Evolutionary conservation across 306 rosid genomes (phyloP).

Genomic region (Prunus campanulata): DNA sequence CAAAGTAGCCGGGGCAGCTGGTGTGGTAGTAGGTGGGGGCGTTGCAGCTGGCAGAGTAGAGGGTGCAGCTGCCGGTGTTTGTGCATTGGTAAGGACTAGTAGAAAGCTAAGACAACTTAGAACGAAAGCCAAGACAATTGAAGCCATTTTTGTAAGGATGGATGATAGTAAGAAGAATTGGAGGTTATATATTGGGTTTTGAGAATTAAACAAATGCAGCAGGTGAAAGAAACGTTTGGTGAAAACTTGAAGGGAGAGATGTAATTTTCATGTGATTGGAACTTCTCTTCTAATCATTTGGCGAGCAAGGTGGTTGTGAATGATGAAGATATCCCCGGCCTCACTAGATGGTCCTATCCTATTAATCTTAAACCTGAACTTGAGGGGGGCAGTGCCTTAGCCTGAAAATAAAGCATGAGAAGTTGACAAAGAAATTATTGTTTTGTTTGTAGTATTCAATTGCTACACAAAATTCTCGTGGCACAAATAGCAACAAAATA

Average conservation of each 20-base stretch:
- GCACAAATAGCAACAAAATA: not conserved
- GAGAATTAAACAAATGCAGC: not conserved
- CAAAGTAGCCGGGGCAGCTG: conserved; percentile 28
- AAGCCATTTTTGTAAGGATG: conserved; percentile 30
- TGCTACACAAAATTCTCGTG: not conserved
- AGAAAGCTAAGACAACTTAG: conserved; percentile 26
- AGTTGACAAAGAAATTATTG: not conserved
- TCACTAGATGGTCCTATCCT: not conserved
- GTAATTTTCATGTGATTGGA: conserved; percentile 44
- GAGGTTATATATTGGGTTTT: conserved; percentile 10
- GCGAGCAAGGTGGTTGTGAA: conserved; percentile 1
- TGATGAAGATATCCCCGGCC: not conserved
- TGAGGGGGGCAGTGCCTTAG: not conserved
- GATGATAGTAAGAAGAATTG: conserved; percentile 3
- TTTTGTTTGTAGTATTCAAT: not conserved
- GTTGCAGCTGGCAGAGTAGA: conserved; percentile 33
- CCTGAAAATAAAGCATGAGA: not conserved
- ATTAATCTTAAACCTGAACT: not conserved
- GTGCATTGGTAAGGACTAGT: conserved; percentile 24
- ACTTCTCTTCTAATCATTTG: conserved; percentile 38
- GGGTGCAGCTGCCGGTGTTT: conserved; percentile 43
- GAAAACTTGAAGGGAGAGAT: conserved; percentile 26
- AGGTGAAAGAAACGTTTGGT: conserved; percentile 28
- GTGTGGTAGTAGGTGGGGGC: conserved; percentile 44
- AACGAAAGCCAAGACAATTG: conserved; percentile 18